Percentiles rank a stretch among this genome's conserved stretches.
Conservation (phyloP, 139 green algal genomes). For the Axilococcus clingmanii region DNA sequence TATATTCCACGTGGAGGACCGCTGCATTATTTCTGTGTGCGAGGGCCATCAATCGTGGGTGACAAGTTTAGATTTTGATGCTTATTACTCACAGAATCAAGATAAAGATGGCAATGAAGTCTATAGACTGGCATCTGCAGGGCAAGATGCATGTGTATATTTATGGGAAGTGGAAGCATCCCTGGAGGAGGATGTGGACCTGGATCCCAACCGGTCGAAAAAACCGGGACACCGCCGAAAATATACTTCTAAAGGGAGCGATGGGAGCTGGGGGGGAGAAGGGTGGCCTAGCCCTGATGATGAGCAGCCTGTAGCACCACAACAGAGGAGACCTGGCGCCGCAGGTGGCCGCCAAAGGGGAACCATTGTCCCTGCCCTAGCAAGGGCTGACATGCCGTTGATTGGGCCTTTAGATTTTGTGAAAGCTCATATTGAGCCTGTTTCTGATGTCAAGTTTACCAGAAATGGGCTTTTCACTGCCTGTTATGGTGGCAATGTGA, state of each 20-base stretch:
- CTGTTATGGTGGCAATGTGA: constrained; percentile 11
- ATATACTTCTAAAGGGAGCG: neutral
- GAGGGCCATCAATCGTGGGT: constrained; percentile 80
- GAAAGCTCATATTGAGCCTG: constrained; percentile 60
- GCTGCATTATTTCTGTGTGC: constrained; percentile 50
- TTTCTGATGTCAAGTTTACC: constrained; percentile 56
- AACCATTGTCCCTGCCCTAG: constrained; percentile 37
- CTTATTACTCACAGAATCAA: constrained; percentile 30
- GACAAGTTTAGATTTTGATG: constrained; percentile 60
- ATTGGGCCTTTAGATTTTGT: constrained; percentile 41
- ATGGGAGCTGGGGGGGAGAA: neutral
- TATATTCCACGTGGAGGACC: constrained; percentile 44
- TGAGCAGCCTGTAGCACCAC: too few relatives aligned
- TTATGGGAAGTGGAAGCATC: constrained; percentile 68
- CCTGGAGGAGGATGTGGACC: constrained; percentile 32
- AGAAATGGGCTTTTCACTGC: constrained; percentile 29
- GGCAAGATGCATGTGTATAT: constrained; percentile 68
- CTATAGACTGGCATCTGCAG: constrained; percentile 68
- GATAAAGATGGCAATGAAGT: too few relatives aligned
- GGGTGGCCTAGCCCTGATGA: neutral
- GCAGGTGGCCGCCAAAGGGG: neutral
- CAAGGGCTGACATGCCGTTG: constrained; percentile 47
- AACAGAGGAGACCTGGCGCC: neutral
- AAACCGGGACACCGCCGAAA: too few relatives aligned
- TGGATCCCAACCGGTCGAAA: too few relatives aligned